phyloP scores from a whole-genome alignment of 805 yeast species.

The Candida coleopterorum region DNA sequence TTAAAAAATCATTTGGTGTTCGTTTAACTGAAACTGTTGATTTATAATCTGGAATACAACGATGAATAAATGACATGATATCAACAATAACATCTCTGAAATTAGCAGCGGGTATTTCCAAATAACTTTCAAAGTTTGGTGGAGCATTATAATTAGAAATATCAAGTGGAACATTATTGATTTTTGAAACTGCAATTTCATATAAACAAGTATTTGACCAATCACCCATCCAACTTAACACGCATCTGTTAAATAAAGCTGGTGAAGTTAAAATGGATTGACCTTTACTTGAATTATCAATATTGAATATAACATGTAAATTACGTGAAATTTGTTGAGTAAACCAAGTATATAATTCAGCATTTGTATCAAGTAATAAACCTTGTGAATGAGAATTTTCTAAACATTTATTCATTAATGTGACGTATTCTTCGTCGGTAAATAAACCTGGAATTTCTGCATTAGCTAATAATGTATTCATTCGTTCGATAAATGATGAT shows the following conservation, averaged over 20 bases:
- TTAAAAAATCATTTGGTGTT: constrained; percentile 55
- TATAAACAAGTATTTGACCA: constrained; percentile 56
- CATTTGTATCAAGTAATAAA: constrained; percentile 55
- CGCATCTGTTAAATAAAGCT: constrained; percentile 86
- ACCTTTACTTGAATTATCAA: constrained; percentile 41
- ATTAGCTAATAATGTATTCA: constrained; percentile 91
- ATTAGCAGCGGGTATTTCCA: constrained; percentile 9
- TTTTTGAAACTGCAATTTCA: constrained; percentile 44
- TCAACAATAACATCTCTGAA: constrained; percentile 46
- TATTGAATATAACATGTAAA: constrained; percentile 78
- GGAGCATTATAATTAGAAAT: constrained; percentile 38
- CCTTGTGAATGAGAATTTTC: constrained; percentile 60
- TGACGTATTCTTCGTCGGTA: constrained; percentile 61
- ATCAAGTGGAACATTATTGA: constrained; percentile 51
- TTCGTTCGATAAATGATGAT: constrained; percentile 77
- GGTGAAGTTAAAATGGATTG: constrained; percentile 62
- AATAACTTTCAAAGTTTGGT: constrained; percentile 10
- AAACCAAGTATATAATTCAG: constrained; percentile 76
- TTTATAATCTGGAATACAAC: constrained; percentile 12
- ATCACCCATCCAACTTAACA: constrained; percentile 81
- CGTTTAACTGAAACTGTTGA: constrained; percentile 9
- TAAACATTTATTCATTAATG: constrained; percentile 50
- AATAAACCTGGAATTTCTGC: constrained; percentile 90
- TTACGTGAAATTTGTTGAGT: constrained; percentile 59
- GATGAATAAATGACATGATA: constrained; percentile 45